Percentiles rank a stretch among this genome's conserved stretches.
Conservation (phyloP, 257 asterid species). For the Paulownia fortunei region DNA sequence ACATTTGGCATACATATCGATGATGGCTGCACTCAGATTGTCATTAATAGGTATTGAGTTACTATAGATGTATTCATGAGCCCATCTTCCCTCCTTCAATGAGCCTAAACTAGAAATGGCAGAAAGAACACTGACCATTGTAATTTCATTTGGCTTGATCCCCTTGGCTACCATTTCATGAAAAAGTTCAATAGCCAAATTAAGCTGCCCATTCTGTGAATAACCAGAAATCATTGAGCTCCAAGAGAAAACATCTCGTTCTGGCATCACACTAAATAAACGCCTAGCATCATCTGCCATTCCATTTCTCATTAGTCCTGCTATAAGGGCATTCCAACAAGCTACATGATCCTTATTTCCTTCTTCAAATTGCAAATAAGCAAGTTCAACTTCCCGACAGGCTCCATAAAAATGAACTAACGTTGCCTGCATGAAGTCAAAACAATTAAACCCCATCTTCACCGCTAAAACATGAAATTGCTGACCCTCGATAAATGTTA, state of each 20-base stretch:
- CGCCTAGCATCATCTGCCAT: conserved; percentile 61
- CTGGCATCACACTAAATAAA: conserved; percentile 74
- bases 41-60: conserved; percentile 68
- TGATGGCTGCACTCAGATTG: conserved; percentile 75
- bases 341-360: conserved; percentile 74
- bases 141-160: conserved; percentile 76
- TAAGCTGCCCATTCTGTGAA: conserved; percentile 66
- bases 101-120: conserved; percentile 74
- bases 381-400: conserved; percentile 54
- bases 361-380: conserved; percentile 71
- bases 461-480: conserved; percentile 67
- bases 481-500: conserved; percentile 60
- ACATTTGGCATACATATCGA: conserved; percentile 98
- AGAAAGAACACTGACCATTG: conserved; percentile 86
- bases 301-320: conserved; percentile 70
- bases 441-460: conserved; percentile 59
- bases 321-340: conserved; percentile 85
- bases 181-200: conserved; percentile 66
- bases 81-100: conserved; percentile 75
- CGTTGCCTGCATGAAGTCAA: conserved; percentile 73
- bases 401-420: conserved; percentile 78
- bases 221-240: conserved; percentile 94
- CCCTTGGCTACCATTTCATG: conserved; percentile 67
- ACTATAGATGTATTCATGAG: conserved; percentile 62
- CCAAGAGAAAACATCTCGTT: conserved; percentile 88